Evolutionary conservation across 2,329 filamentous ascomycete genomes (phyloP).

Genomic region (Penicillium sp.): DNA sequence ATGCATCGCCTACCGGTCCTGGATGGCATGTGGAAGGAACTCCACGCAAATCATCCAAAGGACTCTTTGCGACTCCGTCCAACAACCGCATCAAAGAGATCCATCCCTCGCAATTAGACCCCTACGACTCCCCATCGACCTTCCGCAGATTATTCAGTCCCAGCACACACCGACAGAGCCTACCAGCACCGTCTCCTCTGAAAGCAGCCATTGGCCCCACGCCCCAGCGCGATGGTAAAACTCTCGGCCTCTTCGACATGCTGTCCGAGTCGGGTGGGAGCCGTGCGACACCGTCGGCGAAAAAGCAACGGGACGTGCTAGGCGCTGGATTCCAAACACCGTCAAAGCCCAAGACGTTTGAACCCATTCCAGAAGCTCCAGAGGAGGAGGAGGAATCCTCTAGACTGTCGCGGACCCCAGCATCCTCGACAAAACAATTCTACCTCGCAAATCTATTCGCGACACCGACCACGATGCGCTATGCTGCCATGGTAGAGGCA

Average conservation of each 20-base stretch:
- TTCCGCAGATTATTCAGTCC: constrained; percentile 38
- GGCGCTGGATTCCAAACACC: constrained; percentile 35
- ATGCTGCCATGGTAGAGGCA: constrained; percentile 37
- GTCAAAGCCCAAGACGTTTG: constrained; percentile 29
- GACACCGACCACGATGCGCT: constrained; percentile 43
- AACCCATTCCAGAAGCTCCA: constrained; percentile 27
- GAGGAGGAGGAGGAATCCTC: constrained; percentile 26
- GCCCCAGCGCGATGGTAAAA: constrained; percentile 46
- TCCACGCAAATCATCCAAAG: constrained; percentile 34
- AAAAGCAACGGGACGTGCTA: constrained; percentile 24
- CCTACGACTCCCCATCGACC: constrained; percentile 42
- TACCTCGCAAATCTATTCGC: constrained; percentile 44
- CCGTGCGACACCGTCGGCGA: constrained; percentile 31
- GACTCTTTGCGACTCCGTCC: constrained; percentile 31
- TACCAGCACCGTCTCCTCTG: constrained; percentile 32
- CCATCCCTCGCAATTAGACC: constrained; percentile 41
- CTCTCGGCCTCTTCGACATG: constrained; percentile 46
- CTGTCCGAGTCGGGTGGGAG: constrained; percentile 40
- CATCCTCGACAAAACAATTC: constrained; percentile 42
- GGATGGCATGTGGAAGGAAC: constrained; percentile 22
- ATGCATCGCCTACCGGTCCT: constrained; percentile 27
- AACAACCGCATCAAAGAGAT: constrained; percentile 20
- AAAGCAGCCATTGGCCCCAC: constrained; percentile 45
- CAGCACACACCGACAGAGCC: constrained; percentile 26
- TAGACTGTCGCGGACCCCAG: constrained; percentile 35